Base-by-base conservation (phyloP, 2,329 filamentous ascomycete species). In the Drechslerella coelobrocha region DNA sequence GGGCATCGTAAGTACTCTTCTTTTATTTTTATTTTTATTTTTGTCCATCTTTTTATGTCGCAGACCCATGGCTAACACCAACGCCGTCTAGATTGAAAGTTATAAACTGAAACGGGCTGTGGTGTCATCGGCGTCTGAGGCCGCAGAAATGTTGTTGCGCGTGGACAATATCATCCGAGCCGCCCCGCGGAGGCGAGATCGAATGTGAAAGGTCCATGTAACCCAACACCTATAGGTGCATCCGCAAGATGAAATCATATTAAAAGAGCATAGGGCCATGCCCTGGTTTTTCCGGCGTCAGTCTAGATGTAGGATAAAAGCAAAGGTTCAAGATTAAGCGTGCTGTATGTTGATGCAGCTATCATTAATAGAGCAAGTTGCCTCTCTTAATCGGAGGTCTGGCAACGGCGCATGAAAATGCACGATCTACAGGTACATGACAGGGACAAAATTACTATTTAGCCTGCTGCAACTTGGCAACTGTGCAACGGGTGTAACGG, bases 41-140 rank as follows among this genome's bases (percentile, higher is more conserved):
- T 24, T 57, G 19, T 29, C n/a, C 9, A 3, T 37, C n/a, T 57
- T 57, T 8, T 8, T 19, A 9, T 53, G 9, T 23, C 19, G 23
- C 12, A 14, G 34, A 14, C 12, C 34, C 34, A 39, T 29, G 23
- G 24, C 53, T 41, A 27, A 45, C 53, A 43, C n/a, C 39, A 53
- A 53, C 9, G 2, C 29, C 31, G 19, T 51, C n/a, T 41, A 72
- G 74, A 89, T 99, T 75, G 94, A 99, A 82, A 96, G 91, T 80
- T 97, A 97, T 84, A 99, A 99, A 84, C 82, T 99, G 79, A 99
- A 99, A 86, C 89, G 87, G 79, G 94, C 94, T n/a, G 94, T 99
- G 60, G 94, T 99, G 55, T 95, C 90, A 57, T 96, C 92, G 72
- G 94, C 94, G 21, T 95, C 91, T 66, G 94, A 99, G 81, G 94